Conservation (phyloP, 1,284 basidiomycete genomes). For the Cryptococcus hybrid region DNA sequence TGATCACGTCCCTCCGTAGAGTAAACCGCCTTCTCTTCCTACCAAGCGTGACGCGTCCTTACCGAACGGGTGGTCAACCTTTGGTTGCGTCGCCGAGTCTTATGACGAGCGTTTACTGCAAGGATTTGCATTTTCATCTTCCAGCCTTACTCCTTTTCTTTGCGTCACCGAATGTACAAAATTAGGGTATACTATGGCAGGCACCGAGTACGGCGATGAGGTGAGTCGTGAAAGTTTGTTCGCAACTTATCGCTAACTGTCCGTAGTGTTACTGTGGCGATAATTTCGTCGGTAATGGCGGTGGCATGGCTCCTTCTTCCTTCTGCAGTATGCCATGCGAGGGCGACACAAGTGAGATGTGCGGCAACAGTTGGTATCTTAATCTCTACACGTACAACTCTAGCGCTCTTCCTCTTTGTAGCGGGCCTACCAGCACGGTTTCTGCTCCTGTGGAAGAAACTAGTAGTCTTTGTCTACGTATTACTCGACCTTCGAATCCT, state of each 20-base stretch:
- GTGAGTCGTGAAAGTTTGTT: conserved; percentile 13
- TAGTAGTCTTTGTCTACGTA: conserved; percentile 6
- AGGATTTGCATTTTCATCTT: conserved; percentile 33
- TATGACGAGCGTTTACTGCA: conserved; percentile 35
- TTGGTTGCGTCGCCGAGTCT: conserved; percentile 47
- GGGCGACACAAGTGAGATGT: conserved; percentile 30
- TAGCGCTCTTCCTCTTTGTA: background rate
- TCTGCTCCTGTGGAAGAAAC: no score
- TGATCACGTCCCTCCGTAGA: conserved; percentile 8
- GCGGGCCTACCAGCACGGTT: no score
- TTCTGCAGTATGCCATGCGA: conserved; percentile 35
- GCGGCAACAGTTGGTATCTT: conserved; percentile 40
- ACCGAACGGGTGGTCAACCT: conserved; percentile 42
- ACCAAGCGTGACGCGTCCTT: conserved; percentile 32
- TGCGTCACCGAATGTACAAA: conserved; percentile 42
- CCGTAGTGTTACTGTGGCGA: conserved; percentile 44
- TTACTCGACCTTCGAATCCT: conserved; percentile 12
- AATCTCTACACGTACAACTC: conserved; percentile 38
- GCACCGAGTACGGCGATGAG: conserved; percentile 43
- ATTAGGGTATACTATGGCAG: conserved; percentile 41
- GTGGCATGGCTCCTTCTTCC: conserved; percentile 16
- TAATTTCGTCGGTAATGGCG: conserved; percentile 28
- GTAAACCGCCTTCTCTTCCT: conserved; percentile 29
- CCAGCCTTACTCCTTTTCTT: conserved; percentile 27
- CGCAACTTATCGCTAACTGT: background rate